phyloP scores from a whole-genome alignment of 148 eudicot genomes.

The Oxyria digyna region DNA sequence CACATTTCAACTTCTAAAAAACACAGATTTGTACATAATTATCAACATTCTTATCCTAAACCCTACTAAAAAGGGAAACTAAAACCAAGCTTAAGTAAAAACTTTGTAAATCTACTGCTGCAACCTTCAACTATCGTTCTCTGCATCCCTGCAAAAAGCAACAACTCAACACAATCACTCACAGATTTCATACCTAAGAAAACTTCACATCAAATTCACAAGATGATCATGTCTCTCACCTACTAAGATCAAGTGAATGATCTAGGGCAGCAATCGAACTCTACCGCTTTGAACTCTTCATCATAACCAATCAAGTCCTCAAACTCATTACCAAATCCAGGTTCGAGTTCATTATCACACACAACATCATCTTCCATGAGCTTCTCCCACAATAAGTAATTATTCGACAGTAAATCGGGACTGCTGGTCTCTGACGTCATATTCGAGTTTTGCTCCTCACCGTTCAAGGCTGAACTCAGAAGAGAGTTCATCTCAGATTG shows the following conservation, averaged over 20 bases:
- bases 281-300: slow-evolving; percentile 4
- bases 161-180: no score
- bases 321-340: slow-evolving; percentile 24
- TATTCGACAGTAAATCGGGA: slow-evolving; percentile 26
- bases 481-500: slow-evolving; percentile 24
- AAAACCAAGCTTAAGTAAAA: neutral
- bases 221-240: neutral
- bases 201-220: neutral
- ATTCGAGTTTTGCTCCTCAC: slow-evolving; percentile 17
- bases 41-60: neutral
- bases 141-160: neutral
- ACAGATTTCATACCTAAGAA: neutral
- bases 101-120: neutral
- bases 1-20: neutral
- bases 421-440: slow-evolving; percentile 15
- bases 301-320: slow-evolving; percentile 28
- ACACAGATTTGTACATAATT: neutral
- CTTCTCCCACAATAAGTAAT: slow-evolving; percentile 54
- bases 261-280: slow-evolving; percentile 9
- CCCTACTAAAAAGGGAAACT: neutral
- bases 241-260: neutral
- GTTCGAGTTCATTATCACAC: slow-evolving; percentile 22
- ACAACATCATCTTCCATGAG: slow-evolving; percentile 58
- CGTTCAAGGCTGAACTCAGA: slow-evolving; percentile 13
- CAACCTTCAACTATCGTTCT: neutral